Evolutionary conservation across 106 monocot species (phyloP).

Genomic region (Agapanthus africanus): DNA sequence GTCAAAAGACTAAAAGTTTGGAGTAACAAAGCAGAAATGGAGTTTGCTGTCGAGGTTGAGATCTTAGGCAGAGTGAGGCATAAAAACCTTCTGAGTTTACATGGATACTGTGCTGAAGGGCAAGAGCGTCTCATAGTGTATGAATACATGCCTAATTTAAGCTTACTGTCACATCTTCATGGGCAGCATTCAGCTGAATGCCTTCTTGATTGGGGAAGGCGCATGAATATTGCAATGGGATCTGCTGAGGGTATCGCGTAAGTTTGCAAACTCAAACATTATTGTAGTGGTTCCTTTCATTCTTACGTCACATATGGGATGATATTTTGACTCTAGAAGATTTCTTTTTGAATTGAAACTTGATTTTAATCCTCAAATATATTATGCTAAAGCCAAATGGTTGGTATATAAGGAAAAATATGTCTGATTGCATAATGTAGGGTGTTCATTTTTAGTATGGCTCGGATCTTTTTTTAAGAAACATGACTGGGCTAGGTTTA

Average conservation of each 20-base stretch:
- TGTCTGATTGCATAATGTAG: too few relatives aligned
- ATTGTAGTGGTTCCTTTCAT: too few relatives aligned
- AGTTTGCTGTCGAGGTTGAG: conserved; percentile 64
- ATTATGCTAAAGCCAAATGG: too few relatives aligned
- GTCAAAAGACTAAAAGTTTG: conserved; percentile 58
- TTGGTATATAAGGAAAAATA: too few relatives aligned
- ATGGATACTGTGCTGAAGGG: conserved; percentile 60
- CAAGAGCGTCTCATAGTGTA: conserved; percentile 62
- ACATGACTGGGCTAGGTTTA: too few relatives aligned
- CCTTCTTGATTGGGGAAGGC: conserved; percentile 47
- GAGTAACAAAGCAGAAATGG: conserved; percentile 50
- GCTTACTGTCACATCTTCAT: conserved; percentile 56
- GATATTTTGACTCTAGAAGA: too few relatives aligned
- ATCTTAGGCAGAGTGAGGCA: conserved; percentile 57
- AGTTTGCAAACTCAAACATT: conserved; percentile 23
- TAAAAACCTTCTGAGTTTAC: conserved; percentile 46
- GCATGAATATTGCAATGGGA: conserved; percentile 59
- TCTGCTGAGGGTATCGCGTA: conserved; percentile 69
- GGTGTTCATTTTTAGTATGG: too few relatives aligned
- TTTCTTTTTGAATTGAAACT: too few relatives aligned
- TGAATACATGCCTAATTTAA: conserved; percentile 62
- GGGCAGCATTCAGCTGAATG: conserved; percentile 37
- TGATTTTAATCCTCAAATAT: too few relatives aligned
- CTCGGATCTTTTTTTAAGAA: too few relatives aligned
- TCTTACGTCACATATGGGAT: too few relatives aligned